Conservation (phyloP, 805 yeast species). For the Monosporozyma aquatica region DNA sequence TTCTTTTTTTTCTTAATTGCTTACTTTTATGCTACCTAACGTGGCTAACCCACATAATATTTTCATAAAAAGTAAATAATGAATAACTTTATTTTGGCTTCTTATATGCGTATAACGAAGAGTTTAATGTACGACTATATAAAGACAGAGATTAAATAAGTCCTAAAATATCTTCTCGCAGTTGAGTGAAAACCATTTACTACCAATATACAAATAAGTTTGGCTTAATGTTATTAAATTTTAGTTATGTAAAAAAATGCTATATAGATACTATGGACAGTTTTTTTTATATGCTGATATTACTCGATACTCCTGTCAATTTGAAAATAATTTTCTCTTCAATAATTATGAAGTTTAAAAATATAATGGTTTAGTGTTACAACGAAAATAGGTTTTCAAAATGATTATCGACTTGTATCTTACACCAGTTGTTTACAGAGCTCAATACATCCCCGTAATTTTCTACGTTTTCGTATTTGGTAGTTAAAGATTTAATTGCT, state of each 20-base stretch:
- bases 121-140: too few relatives aligned
- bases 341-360: too few relatives aligned
- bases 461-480: constrained; percentile 18
- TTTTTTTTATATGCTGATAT: too few relatives aligned
- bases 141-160: not conserved
- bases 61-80: not conserved
- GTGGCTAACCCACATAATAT: constrained; percentile 1
- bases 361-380: not conserved
- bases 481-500: constrained; percentile 19
- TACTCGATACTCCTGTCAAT: too few relatives aligned
- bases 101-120: too few relatives aligned
- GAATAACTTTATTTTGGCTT: too few relatives aligned
- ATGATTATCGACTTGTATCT: constrained; percentile 3
- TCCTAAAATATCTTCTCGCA: not conserved
- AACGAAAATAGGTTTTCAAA: constrained; percentile 7
- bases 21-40: not conserved
- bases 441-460: constrained; percentile 14
- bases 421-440: constrained; percentile 6
- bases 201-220: too few relatives aligned
- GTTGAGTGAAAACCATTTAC: too few relatives aligned
- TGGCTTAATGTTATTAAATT: too few relatives aligned
- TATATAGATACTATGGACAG: too few relatives aligned
- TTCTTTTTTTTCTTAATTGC: not conserved
- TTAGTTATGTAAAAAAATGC: too few relatives aligned
- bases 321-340: too few relatives aligned